A percentile compares a stretch with the other conserved stretches of the same genome.
These are phyloP conservation scores for Angophora floribunda DNA, from an alignment of 345 rosid genomes.

Conservation along the genomic window DNA sequence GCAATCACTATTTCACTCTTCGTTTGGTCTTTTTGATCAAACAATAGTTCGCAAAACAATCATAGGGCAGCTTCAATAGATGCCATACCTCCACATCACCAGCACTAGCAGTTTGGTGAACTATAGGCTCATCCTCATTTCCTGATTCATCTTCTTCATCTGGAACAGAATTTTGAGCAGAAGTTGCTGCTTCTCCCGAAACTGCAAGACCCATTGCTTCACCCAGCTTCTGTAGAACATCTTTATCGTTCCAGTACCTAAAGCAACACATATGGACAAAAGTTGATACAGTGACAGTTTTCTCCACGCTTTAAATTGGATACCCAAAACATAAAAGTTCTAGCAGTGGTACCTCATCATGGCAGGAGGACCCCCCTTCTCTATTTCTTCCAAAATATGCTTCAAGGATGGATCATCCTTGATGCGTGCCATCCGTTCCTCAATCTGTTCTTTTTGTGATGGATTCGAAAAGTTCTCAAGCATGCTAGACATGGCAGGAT, in stretches of 20 bases:
- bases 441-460: slow-evolving; percentile 66
- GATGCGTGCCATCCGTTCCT: slow-evolving; percentile 79
- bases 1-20: background rate
- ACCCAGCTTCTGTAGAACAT: slow-evolving; percentile 81
- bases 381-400: slow-evolving; percentile 84
- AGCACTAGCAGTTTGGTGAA: slow-evolving; percentile 83
- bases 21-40: background rate
- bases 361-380: slow-evolving; percentile 86
- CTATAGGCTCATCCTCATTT: slow-evolving; percentile 85
- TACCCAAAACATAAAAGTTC: background rate
- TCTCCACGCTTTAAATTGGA: background rate
- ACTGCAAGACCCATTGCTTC: slow-evolving; percentile 96
- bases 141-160: slow-evolving; percentile 68
- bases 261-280: background rate
- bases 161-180: slow-evolving; percentile 38
- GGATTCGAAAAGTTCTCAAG: slow-evolving; percentile 81
- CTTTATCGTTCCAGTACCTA: slow-evolving; percentile 98
- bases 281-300: background rate
- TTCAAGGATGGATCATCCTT: slow-evolving; percentile 88
- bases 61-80: background rate
- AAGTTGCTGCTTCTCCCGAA: slow-evolving; percentile 52
- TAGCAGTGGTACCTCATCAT: slow-evolving; percentile 72
- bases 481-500: slow-evolving; percentile 95
- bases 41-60: background rate
- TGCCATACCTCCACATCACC: slow-evolving; percentile 86